Evolutionary conservation across 805 yeast species (phyloP).

Genomic region (Sugiyamaella qingdaonensis): DNA sequence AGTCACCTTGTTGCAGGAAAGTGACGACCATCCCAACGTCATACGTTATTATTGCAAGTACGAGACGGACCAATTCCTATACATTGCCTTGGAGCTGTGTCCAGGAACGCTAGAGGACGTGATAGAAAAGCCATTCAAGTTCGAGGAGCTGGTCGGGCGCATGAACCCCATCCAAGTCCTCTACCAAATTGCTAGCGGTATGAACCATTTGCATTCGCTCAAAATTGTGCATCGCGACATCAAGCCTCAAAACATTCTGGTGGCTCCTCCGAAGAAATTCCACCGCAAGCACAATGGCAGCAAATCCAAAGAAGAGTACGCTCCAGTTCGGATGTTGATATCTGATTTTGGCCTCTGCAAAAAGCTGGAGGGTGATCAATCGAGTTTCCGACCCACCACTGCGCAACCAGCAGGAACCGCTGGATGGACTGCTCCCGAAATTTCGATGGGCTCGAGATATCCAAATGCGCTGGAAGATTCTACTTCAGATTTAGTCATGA

Average conservation of each 20-base stretch:
- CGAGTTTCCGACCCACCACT: conserved; percentile 88
- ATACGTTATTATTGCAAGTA: conserved; percentile 92
- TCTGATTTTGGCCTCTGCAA: conserved; percentile 97
- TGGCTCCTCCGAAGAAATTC: conserved; percentile 52
- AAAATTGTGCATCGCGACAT: conserved; percentile 93
- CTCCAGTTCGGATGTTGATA: conserved; percentile 65
- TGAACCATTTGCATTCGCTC: conserved; percentile 79
- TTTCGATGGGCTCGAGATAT: conserved; percentile 20
- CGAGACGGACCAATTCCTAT: conserved; percentile 77
- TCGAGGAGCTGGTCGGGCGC: conserved; percentile 36
- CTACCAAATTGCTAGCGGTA: conserved; percentile 76
- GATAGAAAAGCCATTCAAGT: conserved; percentile 42
- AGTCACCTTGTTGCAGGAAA: conserved; percentile 79
- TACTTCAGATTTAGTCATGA: conserved; percentile 8
- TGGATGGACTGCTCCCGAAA: conserved; percentile 98
- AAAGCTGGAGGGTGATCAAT: conserved; percentile 84
- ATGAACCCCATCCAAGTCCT: conserved; percentile 54
- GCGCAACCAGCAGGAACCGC: conserved; percentile 94
- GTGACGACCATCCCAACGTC: conserved; percentile 96
- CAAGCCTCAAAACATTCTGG: conserved; percentile 89
- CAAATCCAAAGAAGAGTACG: conserved; percentile 24
- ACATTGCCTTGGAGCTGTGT: conserved; percentile 91
- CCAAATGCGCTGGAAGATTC: conserved; percentile 2
- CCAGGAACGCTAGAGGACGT: conserved; percentile 84
- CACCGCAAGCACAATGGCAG: conserved; percentile 22